Conservation (phyloP, 352 stramenopile genomes). For the Phytophthora gonapodyides region DNA sequence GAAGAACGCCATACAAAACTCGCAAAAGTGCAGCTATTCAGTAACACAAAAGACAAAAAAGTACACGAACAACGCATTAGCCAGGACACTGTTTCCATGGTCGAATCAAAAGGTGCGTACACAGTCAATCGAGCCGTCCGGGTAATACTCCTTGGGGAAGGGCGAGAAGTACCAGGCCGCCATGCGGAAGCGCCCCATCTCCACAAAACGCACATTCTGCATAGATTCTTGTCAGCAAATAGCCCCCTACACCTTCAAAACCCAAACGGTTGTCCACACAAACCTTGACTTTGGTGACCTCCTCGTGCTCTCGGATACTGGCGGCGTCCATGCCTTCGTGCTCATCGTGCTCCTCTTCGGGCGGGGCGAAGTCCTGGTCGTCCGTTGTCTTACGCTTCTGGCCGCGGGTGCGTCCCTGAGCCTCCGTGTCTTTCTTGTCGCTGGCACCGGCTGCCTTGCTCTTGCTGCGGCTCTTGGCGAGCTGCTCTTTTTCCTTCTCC, state of each 20-base stretch:
- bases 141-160: constrained; percentile 96
- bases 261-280: background rate
- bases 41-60: background rate
- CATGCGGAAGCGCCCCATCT: constrained; percentile 94
- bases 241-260: background rate
- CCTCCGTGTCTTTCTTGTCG: constrained; percentile 34
- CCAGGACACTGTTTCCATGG: background rate
- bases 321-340: constrained; percentile 98
- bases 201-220: constrained; percentile 96
- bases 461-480: constrained; percentile 51
- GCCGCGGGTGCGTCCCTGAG: constrained; percentile 54
- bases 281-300: constrained; percentile 97
- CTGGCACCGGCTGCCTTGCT: constrained; percentile 20
- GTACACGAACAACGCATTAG: constrained; percentile 1
- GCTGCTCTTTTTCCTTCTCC: constrained; percentile 72
- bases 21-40: constrained; percentile 84
- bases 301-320: constrained; percentile 97
- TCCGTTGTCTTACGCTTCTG: constrained; percentile 80
- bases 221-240: constrained; percentile 19
- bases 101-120: constrained; percentile 40
- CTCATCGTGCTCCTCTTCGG: constrained; percentile 94
- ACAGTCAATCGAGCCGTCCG: constrained; percentile 82
- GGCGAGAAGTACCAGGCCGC: constrained; percentile 98
- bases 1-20: constrained; percentile 91
- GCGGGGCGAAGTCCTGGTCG: constrained; percentile 79